Evolutionary conservation across 2,329 filamentous ascomycete species (phyloP).

Genomic region (Alternaria consortialis): DNA sequence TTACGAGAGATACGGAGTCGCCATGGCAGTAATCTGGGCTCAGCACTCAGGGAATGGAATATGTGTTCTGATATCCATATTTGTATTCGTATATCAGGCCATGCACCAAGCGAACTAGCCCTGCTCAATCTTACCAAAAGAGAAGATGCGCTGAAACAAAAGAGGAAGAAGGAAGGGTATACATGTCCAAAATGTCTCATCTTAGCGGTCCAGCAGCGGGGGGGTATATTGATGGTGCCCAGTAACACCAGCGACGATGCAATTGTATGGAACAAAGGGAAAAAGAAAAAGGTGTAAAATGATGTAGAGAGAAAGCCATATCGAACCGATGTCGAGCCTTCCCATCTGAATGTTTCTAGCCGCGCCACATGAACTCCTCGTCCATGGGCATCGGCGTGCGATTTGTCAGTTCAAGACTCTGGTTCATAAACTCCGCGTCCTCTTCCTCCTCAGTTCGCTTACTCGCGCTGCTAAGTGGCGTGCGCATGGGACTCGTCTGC

Average conservation of each 20-base stretch:
- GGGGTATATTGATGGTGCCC: neutral
- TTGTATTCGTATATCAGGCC: neutral
- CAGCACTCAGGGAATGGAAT: too few relatives aligned
- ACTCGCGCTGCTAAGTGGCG: slow-evolving; percentile 41
- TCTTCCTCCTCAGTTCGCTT: slow-evolving; percentile 46
- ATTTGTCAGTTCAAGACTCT: slow-evolving; percentile 40
- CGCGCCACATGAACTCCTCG: slow-evolving; percentile 50
- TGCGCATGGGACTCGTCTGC: slow-evolving; percentile 47
- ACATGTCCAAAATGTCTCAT: neutral
- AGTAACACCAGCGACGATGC: slow-evolving; percentile 5
- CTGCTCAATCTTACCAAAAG: too few relatives aligned
- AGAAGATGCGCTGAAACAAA: too few relatives aligned
- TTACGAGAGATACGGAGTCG: too few relatives aligned
- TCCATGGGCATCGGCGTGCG: slow-evolving; percentile 52
- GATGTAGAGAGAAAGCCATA: neutral
- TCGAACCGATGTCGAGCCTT: neutral
- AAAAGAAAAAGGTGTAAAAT: neutral
- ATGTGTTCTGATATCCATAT: neutral
- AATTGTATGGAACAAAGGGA: neutral
- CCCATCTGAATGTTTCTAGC: neutral
- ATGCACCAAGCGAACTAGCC: neutral
- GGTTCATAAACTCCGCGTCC: slow-evolving; percentile 41
- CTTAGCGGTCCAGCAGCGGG: neutral
- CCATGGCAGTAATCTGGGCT: too few relatives aligned
- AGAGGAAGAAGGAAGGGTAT: neutral